Conservation (phyloP, 352 stramenopile species). For the Globisporangium barbulae region DNA sequence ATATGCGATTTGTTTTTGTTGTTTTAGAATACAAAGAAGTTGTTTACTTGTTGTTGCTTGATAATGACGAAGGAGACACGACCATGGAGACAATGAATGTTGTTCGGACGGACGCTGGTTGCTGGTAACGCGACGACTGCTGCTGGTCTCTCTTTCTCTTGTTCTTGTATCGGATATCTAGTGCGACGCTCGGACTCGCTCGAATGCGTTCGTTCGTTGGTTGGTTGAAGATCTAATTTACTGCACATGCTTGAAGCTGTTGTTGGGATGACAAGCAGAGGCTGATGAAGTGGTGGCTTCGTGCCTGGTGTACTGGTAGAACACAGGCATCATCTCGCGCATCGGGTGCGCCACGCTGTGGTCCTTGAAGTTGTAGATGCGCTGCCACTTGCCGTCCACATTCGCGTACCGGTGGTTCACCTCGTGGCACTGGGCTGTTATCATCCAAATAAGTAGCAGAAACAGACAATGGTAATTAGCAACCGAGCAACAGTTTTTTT, state of each 20-base stretch:
- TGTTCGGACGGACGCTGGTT: neutral
- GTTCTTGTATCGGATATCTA: slow-evolving; percentile 7
- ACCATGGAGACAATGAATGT: no score
- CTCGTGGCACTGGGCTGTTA: slow-evolving; percentile 45
- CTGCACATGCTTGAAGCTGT: slow-evolving; percentile 4
- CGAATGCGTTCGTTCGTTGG: neutral
- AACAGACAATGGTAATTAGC: neutral
- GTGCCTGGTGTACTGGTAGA: slow-evolving; percentile 40
- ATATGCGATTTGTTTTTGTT: neutral
- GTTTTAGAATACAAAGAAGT: slow-evolving; percentile 5
- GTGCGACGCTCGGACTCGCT: neutral
- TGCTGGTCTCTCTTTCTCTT: neutral
- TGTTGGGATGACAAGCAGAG: neutral
- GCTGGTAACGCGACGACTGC: neutral
- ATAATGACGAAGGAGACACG: neutral
- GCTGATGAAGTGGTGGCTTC: neutral
- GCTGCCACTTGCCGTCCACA: slow-evolving; percentile 78
- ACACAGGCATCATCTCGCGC: slow-evolving; percentile 70
- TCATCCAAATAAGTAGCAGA: slow-evolving; percentile 7
- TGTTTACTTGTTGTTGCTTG: neutral
- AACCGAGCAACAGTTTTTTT: neutral
- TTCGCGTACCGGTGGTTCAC: slow-evolving; percentile 76
- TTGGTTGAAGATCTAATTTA: slow-evolving; percentile 4
- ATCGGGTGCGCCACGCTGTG: slow-evolving; percentile 54
- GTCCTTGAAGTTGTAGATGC: slow-evolving; percentile 72